Conservation (phyloP, 2,329 filamentous ascomycete genomes). For the Lachnellula occidentalis region DNA sequence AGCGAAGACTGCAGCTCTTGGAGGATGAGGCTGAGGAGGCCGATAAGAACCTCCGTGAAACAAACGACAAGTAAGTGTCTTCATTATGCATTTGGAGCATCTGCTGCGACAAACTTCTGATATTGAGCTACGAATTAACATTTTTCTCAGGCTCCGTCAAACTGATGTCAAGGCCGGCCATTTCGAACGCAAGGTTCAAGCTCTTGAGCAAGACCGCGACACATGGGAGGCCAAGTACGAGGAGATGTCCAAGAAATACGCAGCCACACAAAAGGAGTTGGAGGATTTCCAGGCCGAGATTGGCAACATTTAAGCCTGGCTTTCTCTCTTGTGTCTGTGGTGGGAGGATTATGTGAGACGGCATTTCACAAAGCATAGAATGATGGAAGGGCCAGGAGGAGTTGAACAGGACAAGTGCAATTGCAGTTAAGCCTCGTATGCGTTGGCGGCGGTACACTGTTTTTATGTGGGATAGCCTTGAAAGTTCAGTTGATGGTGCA, state of each 20-base stretch:
- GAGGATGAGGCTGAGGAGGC: slow-evolving; percentile 97
- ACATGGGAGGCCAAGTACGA: slow-evolving; percentile 98
- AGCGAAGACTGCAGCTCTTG: slow-evolving; percentile 87
- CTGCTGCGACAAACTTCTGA: slow-evolving; percentile 1
- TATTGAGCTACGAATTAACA: slow-evolving; percentile 13
- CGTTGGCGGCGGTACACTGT: slow-evolving; percentile 25
- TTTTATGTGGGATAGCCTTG: slow-evolving; percentile 21
- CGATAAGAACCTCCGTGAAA: slow-evolving; percentile 92
- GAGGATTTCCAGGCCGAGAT: slow-evolving; percentile 88
- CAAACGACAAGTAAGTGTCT: slow-evolving; percentile 88
- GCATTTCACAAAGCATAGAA: slow-evolving; percentile 13
- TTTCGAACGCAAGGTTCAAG: slow-evolving; percentile 98
- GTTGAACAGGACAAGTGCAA: slow-evolving; percentile 11
- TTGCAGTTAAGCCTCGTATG: slow-evolving; percentile 24
- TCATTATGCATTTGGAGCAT: slow-evolving; percentile 3
- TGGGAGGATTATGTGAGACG: slow-evolving; percentile 6
- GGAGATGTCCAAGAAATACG: slow-evolving; percentile 91
- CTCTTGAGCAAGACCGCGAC: slow-evolving; percentile 85
- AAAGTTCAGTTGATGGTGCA: slow-evolving; percentile 14
- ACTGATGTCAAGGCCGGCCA: slow-evolving; percentile 99
- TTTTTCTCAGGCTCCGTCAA: slow-evolving; percentile 73
- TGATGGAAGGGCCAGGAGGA: slow-evolving; percentile 6
- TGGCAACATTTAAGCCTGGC: slow-evolving; percentile 68
- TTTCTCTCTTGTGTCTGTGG: slow-evolving; percentile 24
- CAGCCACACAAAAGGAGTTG: slow-evolving; percentile 77